Base-by-base conservation (phyloP, 2,329 filamentous ascomycete species). In the Teratosphaeriaceae sp. region DNA sequence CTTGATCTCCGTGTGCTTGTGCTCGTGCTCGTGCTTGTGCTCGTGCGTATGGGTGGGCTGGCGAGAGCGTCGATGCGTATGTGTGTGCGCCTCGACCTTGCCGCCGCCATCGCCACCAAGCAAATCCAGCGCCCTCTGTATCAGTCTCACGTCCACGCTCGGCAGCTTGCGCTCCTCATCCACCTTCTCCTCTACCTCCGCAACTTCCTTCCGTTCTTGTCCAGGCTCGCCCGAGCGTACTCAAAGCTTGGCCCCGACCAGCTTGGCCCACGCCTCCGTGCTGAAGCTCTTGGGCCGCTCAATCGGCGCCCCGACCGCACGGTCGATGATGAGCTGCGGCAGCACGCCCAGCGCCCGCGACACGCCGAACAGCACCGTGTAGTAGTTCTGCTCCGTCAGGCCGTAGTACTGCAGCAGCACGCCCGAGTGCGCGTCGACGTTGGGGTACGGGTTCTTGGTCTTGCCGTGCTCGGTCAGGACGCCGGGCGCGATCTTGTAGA, bases 391-490 rank as follows among this genome's bases (percentile, higher is more conserved):
- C 80, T 98, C 90, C 53, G 86, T 97, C 68, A 98, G 78, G 64
- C 92, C 92, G 75, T 98, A 98, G 84, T 98, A 92, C 78, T 98
- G 92, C 60, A 98, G 87, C 56, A 98, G 87, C 57, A 98, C 92
- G 79, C 92, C 92, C 23, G 89, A 96, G 85, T 97, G 92, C 64
- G 90, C 89, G 65, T 97, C 90, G 64, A 97, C 89, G 77, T 97
- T 97, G 72, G 92, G 92, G 80, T 79, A 97, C 57, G 90, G 90
- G 85, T 97, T 96, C 86, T 97, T 97, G 79, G 90, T 97, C 87
- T 98, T 98, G 76, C 92, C 92, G 78, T 98, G 92, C 83, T 98
- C 88, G 56, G 92, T 98, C 68, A 98, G 79, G 62, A 98, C 92
- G 64, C 84, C 85, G 54, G 92, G 92, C 54, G 92, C 92, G 62